phyloP scores from a whole-genome alignment of 179 eudicot genomes.

The Gypsophila paniculata region DNA sequence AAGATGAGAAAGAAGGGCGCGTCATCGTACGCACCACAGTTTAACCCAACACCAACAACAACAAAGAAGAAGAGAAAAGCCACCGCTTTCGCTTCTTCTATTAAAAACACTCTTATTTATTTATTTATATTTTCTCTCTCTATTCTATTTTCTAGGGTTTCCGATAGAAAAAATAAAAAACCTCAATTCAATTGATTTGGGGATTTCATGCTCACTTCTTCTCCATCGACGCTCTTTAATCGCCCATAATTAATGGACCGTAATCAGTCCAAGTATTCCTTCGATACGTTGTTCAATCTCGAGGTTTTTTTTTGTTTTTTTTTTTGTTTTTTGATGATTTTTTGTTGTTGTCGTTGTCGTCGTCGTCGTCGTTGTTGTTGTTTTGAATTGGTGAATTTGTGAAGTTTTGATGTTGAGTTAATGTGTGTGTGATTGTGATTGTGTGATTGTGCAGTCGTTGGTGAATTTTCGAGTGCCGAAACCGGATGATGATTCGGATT shows the following conservation, averaged over 20 bases:
- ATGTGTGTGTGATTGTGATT: slow-evolving; percentile 20
- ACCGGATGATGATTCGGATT: slow-evolving; percentile 76
- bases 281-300: slow-evolving; percentile 61
- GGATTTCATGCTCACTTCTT: neutral
- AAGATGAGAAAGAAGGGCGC: slow-evolving; percentile 23
- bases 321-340: neutral
- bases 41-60: neutral
- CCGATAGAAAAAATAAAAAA: neutral
- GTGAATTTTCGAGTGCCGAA: slow-evolving; percentile 81
- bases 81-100: neutral
- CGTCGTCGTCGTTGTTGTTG: no score
- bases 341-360: slow-evolving; percentile 2
- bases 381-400: no score
- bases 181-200: neutral
- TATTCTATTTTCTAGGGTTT: slow-evolving; percentile 5
- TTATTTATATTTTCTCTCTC: neutral
- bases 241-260: slow-evolving; percentile 1
- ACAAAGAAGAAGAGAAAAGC: neutral
- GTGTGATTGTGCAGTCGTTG: slow-evolving; percentile 64
- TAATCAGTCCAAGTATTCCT: slow-evolving; percentile 18
- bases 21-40: slow-evolving; percentile 39
- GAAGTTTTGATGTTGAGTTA: slow-evolving; percentile 1
- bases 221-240: neutral
- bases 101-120: neutral
- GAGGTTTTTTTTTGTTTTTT: slow-evolving; percentile 41